phyloP scores from a whole-genome alignment of 108 stramenopile genomes.

The Cyclostephanos tholiformis region DNA sequence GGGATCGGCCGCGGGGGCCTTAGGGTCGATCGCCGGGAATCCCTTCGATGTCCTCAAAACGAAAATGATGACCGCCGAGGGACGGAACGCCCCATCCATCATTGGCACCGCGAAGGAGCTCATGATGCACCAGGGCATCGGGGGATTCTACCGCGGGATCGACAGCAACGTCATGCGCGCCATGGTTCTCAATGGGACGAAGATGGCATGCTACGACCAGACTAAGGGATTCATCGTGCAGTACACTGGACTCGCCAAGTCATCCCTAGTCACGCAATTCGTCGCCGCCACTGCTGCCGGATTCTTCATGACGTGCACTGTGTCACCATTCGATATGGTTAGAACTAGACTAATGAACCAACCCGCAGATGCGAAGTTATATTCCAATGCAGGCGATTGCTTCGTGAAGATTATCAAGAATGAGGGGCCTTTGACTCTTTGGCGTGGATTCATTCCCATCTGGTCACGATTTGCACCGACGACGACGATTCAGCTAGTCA shows the following conservation, averaged over 20 bases:
- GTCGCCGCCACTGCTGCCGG: constrained; percentile 83
- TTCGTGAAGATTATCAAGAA: constrained; percentile 83
- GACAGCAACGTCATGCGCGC: constrained; percentile 91
- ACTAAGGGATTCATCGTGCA: constrained; percentile 84
- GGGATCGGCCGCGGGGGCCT: constrained; percentile 83
- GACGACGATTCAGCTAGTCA: constrained; percentile 88
- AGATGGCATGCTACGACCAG: constrained; percentile 92
- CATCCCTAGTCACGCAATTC: constrained; percentile 67
- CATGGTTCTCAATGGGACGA: constrained; percentile 92
- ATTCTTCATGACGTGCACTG: constrained; percentile 95
- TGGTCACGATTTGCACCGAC: constrained; percentile 94
- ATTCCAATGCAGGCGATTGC: constrained; percentile 85
- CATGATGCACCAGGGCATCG: constrained; percentile 72
- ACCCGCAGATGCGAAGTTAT: constrained; percentile 87
- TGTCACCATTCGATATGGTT: constrained; percentile 90
- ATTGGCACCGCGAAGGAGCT: constrained; percentile 67
- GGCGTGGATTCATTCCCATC: constrained; percentile 93
- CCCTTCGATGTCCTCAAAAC: constrained; percentile 94
- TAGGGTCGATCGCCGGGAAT: constrained; percentile 89
- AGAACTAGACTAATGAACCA: constrained; percentile 94
- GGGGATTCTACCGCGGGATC: constrained; percentile 93
- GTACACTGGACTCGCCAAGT: constrained; percentile 59
- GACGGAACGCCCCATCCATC: constrained; percentile 66
- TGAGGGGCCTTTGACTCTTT: constrained; percentile 84
- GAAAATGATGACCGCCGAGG: constrained; percentile 83